Conservation (phyloP, 495 filamentous ascomycete species). For the Glutinoglossum americanum region DNA sequence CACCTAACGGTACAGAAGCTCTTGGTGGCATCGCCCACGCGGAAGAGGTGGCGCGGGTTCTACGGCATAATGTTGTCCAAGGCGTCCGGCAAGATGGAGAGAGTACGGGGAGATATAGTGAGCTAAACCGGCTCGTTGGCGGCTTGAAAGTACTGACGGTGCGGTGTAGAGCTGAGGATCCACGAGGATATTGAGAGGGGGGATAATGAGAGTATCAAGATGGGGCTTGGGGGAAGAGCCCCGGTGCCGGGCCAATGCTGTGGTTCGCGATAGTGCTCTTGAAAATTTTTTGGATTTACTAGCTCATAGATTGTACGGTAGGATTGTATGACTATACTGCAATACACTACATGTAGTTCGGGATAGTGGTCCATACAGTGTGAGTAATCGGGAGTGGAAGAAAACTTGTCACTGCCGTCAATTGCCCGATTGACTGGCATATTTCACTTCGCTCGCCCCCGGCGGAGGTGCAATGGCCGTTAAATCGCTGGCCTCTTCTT, state of each 20-base stretch:
- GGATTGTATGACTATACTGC: background rate
- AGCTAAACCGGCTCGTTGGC: slow-evolving; percentile 8
- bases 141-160: background rate
- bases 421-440: slow-evolving; percentile 69
- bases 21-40: slow-evolving; percentile 44
- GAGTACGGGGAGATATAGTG: slow-evolving; percentile 42
- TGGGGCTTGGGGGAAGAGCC: slow-evolving; percentile 13
- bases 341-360: background rate
- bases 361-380: background rate
- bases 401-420: slow-evolving; percentile 18
- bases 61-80: slow-evolving; percentile 76
- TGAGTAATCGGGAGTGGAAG: background rate
- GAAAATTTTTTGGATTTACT: background rate
- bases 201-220: slow-evolving; percentile 73
- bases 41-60: slow-evolving; percentile 56
- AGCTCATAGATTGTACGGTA: background rate
- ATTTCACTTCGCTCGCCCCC: slow-evolving; percentile 57
- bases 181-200: slow-evolving; percentile 80
- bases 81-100: slow-evolving; percentile 30
- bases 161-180: slow-evolving; percentile 44
- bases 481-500: slow-evolving; percentile 20
- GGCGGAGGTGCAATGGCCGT: slow-evolving; percentile 54
- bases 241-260: background rate
- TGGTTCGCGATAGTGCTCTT: background rate
- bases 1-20: slow-evolving; percentile 27